Evolutionary conservation across 805 yeast genomes (phyloP).

Genomic region (Priceomyces carsonii): DNA sequence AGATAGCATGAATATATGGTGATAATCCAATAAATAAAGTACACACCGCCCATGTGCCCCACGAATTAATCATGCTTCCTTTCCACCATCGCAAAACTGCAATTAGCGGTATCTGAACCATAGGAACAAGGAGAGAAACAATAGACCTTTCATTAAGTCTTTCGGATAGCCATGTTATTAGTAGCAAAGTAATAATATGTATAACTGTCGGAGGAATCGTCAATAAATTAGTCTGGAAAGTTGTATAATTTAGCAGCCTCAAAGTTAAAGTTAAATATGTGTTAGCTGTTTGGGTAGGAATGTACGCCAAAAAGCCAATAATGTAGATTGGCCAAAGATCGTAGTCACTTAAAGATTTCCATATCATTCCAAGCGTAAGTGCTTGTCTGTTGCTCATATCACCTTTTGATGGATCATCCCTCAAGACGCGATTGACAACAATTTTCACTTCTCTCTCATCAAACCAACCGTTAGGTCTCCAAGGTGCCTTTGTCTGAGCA

Average conservation of each 20-base stretch:
- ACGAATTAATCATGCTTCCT: constrained; percentile 43
- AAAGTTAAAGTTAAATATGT: constrained; percentile 51
- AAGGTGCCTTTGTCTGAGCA: constrained; percentile 6
- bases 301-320: constrained; percentile 36
- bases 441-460: constrained; percentile 57
- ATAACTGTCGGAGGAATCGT: constrained; percentile 25
- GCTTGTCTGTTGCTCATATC: constrained; percentile 66
- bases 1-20: constrained; percentile 25
- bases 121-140: constrained; percentile 23
- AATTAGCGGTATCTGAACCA: constrained; percentile 33
- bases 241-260: constrained; percentile 26
- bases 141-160: constrained; percentile 26
- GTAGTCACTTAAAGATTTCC: constrained; percentile 45
- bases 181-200: constrained; percentile 34
- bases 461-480: constrained; percentile 36
- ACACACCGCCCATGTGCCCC: constrained; percentile 45
- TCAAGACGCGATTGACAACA: constrained; percentile 54
- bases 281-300: constrained; percentile 18
- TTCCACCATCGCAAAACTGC: constrained; percentile 40
- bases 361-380: constrained; percentile 39
- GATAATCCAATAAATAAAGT: constrained; percentile 19
- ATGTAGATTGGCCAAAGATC: constrained; percentile 58
- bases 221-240: constrained; percentile 21
- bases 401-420: constrained; percentile 65
- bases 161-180: constrained; percentile 39